Conservation (phyloP, 768 basidiomycete genomes). For the Pulveroboletus frians region DNA sequence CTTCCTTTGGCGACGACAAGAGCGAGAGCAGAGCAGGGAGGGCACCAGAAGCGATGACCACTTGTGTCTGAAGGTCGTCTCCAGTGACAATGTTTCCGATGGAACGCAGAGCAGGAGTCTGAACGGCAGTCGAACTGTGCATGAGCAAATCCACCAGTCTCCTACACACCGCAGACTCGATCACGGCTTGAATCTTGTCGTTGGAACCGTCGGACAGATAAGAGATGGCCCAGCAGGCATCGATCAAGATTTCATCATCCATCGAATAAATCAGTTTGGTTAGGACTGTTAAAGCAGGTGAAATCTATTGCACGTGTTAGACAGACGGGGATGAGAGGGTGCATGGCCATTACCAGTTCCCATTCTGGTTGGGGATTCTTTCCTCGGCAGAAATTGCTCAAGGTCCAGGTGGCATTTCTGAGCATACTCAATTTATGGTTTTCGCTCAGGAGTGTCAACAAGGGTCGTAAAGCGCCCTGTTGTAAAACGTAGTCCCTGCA, state of each 20-base stretch:
- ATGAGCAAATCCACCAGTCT: conserved; percentile 96
- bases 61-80: conserved; percentile 98
- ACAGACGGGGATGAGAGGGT: conserved; percentile 7
- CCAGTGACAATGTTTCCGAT: conserved; percentile 99
- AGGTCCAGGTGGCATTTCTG: conserved; percentile 96
- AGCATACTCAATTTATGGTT: conserved; percentile 99
- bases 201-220: conserved; percentile 98
- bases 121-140: conserved; percentile 91
- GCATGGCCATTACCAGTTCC: conserved; percentile 68
- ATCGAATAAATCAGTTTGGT: conserved; percentile 98
- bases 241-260: conserved; percentile 98
- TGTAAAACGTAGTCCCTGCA: conserved; percentile 96
- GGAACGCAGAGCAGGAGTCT: conserved; percentile 96
- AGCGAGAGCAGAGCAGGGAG: conserved; percentile 91
- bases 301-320: conserved; percentile 59
- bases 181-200: conserved; percentile 99
- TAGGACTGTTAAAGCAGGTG: conserved; percentile 91
- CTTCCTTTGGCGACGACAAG: conserved; percentile 95
- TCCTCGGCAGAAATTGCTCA: conserved; percentile 98
- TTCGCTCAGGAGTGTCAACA: conserved; percentile 85
- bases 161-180: conserved; percentile 96
- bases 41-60: conserved; percentile 96
- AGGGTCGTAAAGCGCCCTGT: conserved; percentile 88
- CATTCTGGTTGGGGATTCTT: conserved; percentile 98
- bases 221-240: conserved; percentile 99